Evolutionary conservation across 1,284 basidiomycete species (phyloP), one percentile per base, ranked within the genome.

Genomic region (Ustilago vetiveriae): DNA sequence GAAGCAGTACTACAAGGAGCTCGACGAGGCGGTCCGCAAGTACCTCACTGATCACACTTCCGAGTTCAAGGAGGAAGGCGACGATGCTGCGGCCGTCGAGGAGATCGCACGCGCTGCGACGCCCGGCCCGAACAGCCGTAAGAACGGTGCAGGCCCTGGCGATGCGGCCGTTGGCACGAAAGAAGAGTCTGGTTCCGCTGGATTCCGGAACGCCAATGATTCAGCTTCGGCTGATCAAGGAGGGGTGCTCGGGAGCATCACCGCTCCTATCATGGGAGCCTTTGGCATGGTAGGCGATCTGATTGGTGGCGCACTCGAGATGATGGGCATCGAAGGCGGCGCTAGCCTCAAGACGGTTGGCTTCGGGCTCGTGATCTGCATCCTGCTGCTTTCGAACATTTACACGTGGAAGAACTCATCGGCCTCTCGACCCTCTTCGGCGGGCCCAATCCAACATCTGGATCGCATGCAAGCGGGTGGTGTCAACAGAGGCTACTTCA

Each of bases 1-100:
- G 81, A 94, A 90, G 83, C 85, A 86, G 47, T 96, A 94, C 81
- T 92, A 97, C 80, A 80, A 83, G 16, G 93, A 93, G 38, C 86
- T 98, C 6, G 92, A 95, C 69, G 87, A 85, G 66, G 89, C 89
- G 6, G 94, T 98, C 24, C 60, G 72, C 33, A 58, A 59, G 45
- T 95, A 98, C 84, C 94, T 98, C 77, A 86, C 90, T 60, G 88
- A 90, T 49, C 92, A 98, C 82, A 87, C 90, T 55, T 87, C 87
- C 63, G 94, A 98, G 83, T 98, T 98, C 83, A 84, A 92, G 46
- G 90, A 92, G 0, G 90, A 90, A 57, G 93, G 92, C 10, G 85
- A 91, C 39, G 90, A 78, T 30, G 77, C 75, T 7, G 83, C 79
- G 13, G 83, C 62, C 1, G 76, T 69, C 6, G 73, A 76, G 32